A percentile compares a stretch with the other conserved stretches of the same genome.
phyloP scores from a whole-genome alignment of 2,329 filamentous ascomycete genomes.

The Tolypocladium tropicale region DNA sequence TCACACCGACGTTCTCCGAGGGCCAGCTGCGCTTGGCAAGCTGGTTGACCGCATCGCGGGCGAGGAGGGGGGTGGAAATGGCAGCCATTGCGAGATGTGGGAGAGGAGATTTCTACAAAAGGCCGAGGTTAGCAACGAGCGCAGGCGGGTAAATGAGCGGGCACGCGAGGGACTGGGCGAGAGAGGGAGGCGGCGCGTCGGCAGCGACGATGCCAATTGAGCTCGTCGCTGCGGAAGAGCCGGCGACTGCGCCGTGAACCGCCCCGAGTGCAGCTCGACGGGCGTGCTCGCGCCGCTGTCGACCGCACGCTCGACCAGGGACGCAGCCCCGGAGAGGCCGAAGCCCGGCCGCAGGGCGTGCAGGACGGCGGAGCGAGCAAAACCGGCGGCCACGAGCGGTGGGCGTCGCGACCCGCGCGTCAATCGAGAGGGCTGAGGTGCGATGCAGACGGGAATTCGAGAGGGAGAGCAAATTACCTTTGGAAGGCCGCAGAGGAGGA shows the following conservation, averaged over 20 bases:
- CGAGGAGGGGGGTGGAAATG: conserved; percentile 23
- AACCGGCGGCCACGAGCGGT: neutral
- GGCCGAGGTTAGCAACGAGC: neutral
- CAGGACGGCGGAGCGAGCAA: too few relatives aligned
- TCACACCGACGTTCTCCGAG: conserved; percentile 25
- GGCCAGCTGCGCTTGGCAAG: conserved; percentile 33
- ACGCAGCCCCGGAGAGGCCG: neutral
- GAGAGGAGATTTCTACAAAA: conserved; percentile 3
- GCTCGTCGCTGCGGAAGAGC: neutral
- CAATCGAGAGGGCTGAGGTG: neutral
- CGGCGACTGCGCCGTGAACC: neutral
- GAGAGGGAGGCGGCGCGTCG: neutral
- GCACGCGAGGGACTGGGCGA: neutral
- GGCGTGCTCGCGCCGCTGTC: neutral
- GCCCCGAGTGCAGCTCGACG: neutral
- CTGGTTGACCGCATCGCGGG: conserved; percentile 25
- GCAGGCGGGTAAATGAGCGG: neutral
- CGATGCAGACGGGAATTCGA: neutral
- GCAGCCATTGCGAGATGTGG: conserved; percentile 27
- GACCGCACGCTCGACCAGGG: neutral
- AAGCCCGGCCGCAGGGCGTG: neutral
- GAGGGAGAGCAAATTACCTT: conserved; percentile 4
- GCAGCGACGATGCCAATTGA: neutral
- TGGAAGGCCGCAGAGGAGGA: conserved; percentile 4
- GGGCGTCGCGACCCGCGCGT: neutral